These are phyloP conservation scores for Trichophyton benhamiae DNA, from an alignment of 2,329 filamentous ascomycete genomes.

Conservation along the genomic window DNA sequence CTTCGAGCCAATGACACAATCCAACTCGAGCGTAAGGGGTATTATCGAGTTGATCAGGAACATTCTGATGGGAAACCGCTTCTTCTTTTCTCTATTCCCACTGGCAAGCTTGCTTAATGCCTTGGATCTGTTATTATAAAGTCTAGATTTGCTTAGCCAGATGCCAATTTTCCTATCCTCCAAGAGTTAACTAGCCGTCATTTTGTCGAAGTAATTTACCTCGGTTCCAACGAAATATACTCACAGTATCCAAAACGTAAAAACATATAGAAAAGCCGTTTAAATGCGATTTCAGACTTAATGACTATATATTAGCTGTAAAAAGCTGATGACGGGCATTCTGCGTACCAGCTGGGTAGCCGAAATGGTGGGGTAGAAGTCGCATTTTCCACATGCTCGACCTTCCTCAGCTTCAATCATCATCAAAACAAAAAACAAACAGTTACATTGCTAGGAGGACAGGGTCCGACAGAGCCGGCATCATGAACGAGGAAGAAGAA, in stretches of 20 bases:
- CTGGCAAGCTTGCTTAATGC: conserved; percentile 33
- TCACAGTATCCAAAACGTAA: no score
- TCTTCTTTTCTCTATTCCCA: conserved; percentile 51
- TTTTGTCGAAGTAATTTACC: no score
- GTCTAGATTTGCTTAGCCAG: no score
- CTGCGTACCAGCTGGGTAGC: neutral
- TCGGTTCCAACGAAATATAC: no score
- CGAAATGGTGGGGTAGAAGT: neutral
- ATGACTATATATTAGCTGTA: no score
- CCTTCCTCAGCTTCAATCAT: neutral
- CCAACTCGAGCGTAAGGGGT: conserved; percentile 78
- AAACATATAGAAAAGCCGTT: no score
- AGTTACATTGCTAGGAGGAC: no score
- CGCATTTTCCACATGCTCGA: neutral
- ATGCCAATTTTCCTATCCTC: no score
- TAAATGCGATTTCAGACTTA: no score
- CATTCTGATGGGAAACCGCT: conserved; percentile 41
- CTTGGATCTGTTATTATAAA: no score
- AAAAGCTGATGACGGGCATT: neutral
- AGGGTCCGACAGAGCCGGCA: neutral
- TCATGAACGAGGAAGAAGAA: neutral
- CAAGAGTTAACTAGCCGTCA: no score
- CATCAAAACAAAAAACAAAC: neutral
- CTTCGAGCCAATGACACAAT: conserved; percentile 75
- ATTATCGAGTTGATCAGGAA: conserved; percentile 28